A percentile compares a stretch with the other conserved stretches of the same genome.
Evolutionary conservation across 116 monocot species (phyloP).

Genomic region (Papilionanthe hybrid): DNA sequence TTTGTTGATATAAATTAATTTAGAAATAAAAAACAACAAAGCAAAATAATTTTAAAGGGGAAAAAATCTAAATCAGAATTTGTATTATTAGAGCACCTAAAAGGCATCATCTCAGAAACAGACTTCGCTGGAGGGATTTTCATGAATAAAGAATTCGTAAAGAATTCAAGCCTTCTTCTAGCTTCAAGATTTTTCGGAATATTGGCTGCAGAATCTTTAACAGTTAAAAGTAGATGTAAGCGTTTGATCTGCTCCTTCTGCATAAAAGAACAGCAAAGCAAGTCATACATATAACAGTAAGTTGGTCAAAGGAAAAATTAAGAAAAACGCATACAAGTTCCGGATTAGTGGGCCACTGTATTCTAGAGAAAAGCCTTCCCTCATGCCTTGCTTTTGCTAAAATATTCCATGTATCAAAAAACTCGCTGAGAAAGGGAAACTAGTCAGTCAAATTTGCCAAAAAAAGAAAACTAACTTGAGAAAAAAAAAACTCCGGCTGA

Average conservation of each 20-base stretch:
- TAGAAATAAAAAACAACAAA: not conserved
- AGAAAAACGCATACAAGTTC: conserved; percentile 56
- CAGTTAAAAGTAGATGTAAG: conserved; percentile 81
- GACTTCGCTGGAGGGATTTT: conserved; percentile 75
- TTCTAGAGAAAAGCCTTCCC: conserved; percentile 74
- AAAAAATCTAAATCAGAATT: not conserved
- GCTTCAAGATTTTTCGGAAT: conserved; percentile 96
- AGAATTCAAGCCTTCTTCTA: conserved; percentile 81
- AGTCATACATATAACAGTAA: not conserved
- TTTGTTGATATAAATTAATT: not conserved
- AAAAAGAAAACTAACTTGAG: not conserved
- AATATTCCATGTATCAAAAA: conserved; percentile 89
- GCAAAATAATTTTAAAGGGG: not conserved
- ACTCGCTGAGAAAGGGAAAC: conserved; percentile 45
- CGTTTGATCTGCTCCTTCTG: conserved; percentile 97
- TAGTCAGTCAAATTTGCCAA: not conserved
- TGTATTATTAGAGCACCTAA: conserved; percentile 39
- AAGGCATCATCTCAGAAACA: conserved; percentile 90
- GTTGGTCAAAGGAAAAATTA: not conserved
- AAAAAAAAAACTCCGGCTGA: not conserved
- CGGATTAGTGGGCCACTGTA: conserved; percentile 76
- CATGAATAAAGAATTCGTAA: conserved; percentile 96
- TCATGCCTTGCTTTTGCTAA: conserved; percentile 74
- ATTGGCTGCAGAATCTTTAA: conserved; percentile 84
- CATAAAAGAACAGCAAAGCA: conserved; percentile 2